phyloP scores from a whole-genome alignment of 352 stramenopile genomes.

The Phytophthora sp. region DNA sequence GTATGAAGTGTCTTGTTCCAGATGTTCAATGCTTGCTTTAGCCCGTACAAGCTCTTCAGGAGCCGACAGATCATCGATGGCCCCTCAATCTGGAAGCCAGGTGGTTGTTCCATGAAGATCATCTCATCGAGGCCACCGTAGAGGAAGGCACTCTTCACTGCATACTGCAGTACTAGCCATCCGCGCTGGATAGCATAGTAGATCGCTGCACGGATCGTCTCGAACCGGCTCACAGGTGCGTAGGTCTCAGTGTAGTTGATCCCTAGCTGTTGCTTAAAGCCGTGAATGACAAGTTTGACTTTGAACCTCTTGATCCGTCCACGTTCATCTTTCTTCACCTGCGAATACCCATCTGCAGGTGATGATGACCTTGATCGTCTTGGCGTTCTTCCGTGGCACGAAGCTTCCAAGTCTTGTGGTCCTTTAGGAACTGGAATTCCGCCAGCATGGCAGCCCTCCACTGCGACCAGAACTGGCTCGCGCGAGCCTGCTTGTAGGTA shows the following conservation, averaged over 20 bases:
- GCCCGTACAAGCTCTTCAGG: slow-evolving; percentile 8
- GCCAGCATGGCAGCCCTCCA: neutral
- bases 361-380: slow-evolving; percentile 1
- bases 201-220: slow-evolving; percentile 8
- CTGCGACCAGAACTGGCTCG: neutral
- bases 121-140: slow-evolving; percentile 6
- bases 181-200: no score
- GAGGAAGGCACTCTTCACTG: slow-evolving; percentile 23
- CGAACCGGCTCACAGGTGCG: slow-evolving; percentile 21
- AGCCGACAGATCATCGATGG: neutral
- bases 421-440: neutral
- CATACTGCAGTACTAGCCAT: slow-evolving; percentile 9
- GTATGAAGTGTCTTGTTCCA: no score
- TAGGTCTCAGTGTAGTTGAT: slow-evolving; percentile 26
- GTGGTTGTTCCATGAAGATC: slow-evolving; percentile 28
- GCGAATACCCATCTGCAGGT: slow-evolving; percentile 15
- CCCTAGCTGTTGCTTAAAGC: slow-evolving; percentile 22
- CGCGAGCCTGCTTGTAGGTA: neutral
- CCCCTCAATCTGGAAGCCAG: neutral
- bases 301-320: slow-evolving; percentile 8
- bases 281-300: no score
- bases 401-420: no score
- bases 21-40: slow-evolving; percentile 20
- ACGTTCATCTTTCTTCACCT: slow-evolving; percentile 22
- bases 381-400: neutral